Conservation (phyloP, 495 filamentous ascomycete genomes). For the Chaetomium fimeti region DNA sequence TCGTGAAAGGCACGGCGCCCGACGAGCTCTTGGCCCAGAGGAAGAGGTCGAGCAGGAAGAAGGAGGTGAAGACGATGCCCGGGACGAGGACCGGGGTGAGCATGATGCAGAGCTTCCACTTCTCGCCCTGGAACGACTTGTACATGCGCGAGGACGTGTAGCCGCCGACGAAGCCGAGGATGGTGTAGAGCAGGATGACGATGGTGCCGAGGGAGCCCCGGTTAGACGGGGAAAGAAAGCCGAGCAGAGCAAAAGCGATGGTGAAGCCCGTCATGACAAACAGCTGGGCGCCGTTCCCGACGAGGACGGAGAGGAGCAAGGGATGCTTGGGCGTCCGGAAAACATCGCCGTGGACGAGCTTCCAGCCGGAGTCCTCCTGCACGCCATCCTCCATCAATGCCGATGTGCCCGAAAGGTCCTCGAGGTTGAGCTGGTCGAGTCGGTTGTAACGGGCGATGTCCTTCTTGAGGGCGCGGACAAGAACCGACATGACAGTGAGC, state of each 20-base stretch:
- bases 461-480: constrained; percentile 81
- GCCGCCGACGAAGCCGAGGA: constrained; percentile 90
- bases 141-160: constrained; percentile 87
- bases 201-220: constrained; percentile 89
- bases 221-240: constrained; percentile 91
- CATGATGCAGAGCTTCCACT: constrained; percentile 90
- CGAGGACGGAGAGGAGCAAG: constrained; percentile 78
- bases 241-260: constrained; percentile 88
- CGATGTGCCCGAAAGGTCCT: constrained; percentile 74
- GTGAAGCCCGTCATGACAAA: constrained; percentile 97
- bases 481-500: constrained; percentile 83
- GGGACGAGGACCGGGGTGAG: constrained; percentile 85
- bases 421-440: constrained; percentile 79
- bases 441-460: constrained; percentile 96
- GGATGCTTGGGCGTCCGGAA: constrained; percentile 84
- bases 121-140: constrained; percentile 86
- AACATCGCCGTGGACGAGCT: constrained; percentile 95
- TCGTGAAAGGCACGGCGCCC: constrained; percentile 92
- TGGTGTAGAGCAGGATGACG: constrained; percentile 85
- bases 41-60: constrained; percentile 95
- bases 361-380: constrained; percentile 98
- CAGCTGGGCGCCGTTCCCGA: constrained; percentile 92
- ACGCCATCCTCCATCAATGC: constrained; percentile 80
- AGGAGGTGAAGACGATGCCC: constrained; percentile 77
- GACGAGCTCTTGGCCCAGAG: constrained; percentile 87